Evolutionary conservation across 2,329 filamentous ascomycete species (phyloP), one percentile per base, ranked within the genome.

Genomic region (Malbranchea zuffiana): DNA sequence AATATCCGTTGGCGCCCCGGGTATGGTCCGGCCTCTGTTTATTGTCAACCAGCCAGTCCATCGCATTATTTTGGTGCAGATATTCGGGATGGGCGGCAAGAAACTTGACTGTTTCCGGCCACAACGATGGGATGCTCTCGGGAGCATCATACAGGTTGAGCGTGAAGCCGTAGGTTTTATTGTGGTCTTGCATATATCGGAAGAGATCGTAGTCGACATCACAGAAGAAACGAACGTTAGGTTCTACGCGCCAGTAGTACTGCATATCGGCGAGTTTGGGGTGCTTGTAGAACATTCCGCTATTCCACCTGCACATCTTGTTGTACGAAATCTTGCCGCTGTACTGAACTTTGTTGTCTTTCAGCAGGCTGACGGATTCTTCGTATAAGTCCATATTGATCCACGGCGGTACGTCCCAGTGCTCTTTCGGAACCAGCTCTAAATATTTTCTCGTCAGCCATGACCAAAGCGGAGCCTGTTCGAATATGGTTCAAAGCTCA

Each of bases 301-400:
- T 92, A 66, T 98, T 98, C 90, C 90, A 98, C 39, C 90, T 79
- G 58, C 90, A 98, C 90, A 98, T 98, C 57, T 96, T 82, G 62
- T 96, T 88, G 65, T 98, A 98, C 32, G 86, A 94, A 37, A 83
- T 64, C 69, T 82, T 83, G 50, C 78, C 72, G 52, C 83, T 84
- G 59, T 98, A 98, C 57, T 96, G 88, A 28, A 98, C 85, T 6
- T 81, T 73, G 52, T 88, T 75, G 55, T 90, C 82, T 53, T 82
- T 71, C 39, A 98, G 73, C 6, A 92, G 74, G 54, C 83, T 75
- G 42, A 84, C 78, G 17, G 86, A 94, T 59, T 93, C 86, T 25
- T 77, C 61, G 65, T 84, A 94, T 19, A 96, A 68, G 44, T 93
- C 82, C 51, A 76, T 65, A 61, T 92, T 86, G 57, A 98, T 95